phyloP scores from a whole-genome alignment of 2,329 filamentous ascomycete species.

The Berkeleyomyces rouxiae region DNA sequence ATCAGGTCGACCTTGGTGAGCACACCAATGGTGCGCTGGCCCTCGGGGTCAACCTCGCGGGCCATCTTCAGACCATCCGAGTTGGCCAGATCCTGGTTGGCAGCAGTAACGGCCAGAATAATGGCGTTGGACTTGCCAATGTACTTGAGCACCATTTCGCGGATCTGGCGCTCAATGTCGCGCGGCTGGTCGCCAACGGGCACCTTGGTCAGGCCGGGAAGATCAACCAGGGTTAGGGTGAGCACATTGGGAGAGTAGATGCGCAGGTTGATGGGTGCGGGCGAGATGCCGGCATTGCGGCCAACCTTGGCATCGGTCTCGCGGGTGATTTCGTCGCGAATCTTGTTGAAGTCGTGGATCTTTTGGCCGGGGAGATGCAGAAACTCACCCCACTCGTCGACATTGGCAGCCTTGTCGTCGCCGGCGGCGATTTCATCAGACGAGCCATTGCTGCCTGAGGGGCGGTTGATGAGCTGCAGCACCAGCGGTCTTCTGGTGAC shows the following conservation, averaged over 20 bases:
- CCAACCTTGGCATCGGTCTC: conserved; percentile 96
- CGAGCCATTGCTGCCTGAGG: conserved; percentile 57
- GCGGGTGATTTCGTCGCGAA: conserved; percentile 89
- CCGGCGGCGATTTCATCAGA: conserved; percentile 47
- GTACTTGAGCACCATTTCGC: conserved; percentile 96
- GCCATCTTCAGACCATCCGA: conserved; percentile 94
- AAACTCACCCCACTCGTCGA: conserved; percentile 97
- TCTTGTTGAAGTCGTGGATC: conserved; percentile 96
- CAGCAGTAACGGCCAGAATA: conserved; percentile 86
- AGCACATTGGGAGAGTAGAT: conserved; percentile 98
- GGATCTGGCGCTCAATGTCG: conserved; percentile 92
- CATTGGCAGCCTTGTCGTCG: conserved; percentile 74
- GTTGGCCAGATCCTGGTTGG: conserved; percentile 96
- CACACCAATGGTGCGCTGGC: conserved; percentile 94
- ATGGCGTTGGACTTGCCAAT: conserved; percentile 98
- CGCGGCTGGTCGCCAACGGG: conserved; percentile 91
- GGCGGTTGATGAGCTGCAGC: conserved; percentile 91
- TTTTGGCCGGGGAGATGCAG: conserved; percentile 94
- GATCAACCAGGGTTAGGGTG: conserved; percentile 87
- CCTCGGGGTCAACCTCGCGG: conserved; percentile 90
- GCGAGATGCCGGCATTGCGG: conserved; percentile 88
- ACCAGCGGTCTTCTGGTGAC: conserved; percentile 91
- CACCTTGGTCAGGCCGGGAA: conserved; percentile 92
- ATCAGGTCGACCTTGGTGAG: conserved; percentile 97
- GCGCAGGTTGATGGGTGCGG: conserved; percentile 88